Conservation (phyloP, 495 filamentous ascomycete species). For the Penicillium lagena region DNA sequence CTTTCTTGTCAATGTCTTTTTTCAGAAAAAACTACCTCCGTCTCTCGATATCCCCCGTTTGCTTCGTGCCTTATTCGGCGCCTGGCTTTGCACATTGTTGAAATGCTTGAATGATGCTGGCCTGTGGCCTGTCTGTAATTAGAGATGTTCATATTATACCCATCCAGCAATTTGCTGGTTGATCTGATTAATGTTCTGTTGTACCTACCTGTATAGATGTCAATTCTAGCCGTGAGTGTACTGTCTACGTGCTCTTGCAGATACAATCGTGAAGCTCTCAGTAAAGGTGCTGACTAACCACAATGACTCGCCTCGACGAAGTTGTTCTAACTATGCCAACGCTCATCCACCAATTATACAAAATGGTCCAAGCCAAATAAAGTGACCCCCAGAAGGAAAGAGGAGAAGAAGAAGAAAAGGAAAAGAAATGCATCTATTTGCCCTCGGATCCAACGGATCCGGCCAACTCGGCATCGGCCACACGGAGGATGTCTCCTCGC, state of each 20-base stretch:
- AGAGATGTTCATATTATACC: slow-evolving; percentile 18
- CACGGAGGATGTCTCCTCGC: slow-evolving; percentile 62
- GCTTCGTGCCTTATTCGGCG: background rate
- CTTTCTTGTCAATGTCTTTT: background rate
- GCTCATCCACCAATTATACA: too few species aligned
- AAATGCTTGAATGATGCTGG: slow-evolving; percentile 3
- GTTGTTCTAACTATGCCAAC: too few species aligned
- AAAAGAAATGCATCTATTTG: slow-evolving; percentile 49
- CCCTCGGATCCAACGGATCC: slow-evolving; percentile 88
- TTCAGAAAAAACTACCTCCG: background rate
- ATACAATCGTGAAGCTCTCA: too few species aligned
- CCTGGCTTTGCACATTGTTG: slow-evolving; percentile 8
- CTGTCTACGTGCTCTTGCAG: too few species aligned
- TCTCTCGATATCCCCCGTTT: background rate
- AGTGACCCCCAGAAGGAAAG: background rate
- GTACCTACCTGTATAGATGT: too few species aligned
- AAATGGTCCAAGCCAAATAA: too few species aligned
- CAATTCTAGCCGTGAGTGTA: too few species aligned
- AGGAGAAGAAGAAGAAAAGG: background rate
- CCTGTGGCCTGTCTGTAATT: slow-evolving; percentile 10
- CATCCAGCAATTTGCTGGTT: background rate
- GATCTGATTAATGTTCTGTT: too few species aligned
- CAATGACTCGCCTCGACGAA: too few species aligned
- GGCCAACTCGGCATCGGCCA: slow-evolving; percentile 81
- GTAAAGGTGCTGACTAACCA: too few species aligned